Evolutionary conservation across 2,329 filamentous ascomycete genomes (phyloP).

Genomic region (Trichophyton verrucosum): DNA sequence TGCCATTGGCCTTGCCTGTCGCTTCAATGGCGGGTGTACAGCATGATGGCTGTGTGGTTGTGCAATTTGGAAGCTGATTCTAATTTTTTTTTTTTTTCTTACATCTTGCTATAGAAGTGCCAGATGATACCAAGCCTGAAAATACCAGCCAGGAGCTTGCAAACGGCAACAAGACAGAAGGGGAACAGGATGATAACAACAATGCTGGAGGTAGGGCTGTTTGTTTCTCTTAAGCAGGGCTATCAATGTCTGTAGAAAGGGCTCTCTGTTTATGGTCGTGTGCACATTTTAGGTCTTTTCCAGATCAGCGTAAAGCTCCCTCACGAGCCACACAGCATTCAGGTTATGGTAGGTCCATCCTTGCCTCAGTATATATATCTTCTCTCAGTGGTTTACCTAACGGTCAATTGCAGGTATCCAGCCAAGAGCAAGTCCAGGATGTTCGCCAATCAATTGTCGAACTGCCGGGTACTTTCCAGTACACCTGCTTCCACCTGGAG

Average conservation of each 20-base stretch:
- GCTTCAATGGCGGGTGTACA: background rate
- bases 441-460: constrained; percentile 94
- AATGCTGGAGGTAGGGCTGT: constrained; percentile 12
- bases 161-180: constrained; percentile 26
- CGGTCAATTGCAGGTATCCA: constrained; percentile 52
- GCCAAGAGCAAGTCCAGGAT: constrained; percentile 93
- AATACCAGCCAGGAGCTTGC: constrained; percentile 14
- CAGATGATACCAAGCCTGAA: constrained; percentile 6
- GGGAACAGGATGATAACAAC: constrained; percentile 24
- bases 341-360: constrained; percentile 61
- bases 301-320: constrained; percentile 71
- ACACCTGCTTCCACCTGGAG: constrained; percentile 97
- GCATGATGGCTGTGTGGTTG: background rate
- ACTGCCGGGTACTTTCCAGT: constrained; percentile 81
- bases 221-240: background rate
- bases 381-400: background rate
- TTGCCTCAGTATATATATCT: background rate
- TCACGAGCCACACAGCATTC: constrained; percentile 63
- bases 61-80: background rate
- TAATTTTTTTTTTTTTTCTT: background rate
- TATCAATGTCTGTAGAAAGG: background rate
- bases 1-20: constrained; percentile 2
- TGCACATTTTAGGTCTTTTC: constrained; percentile 41
- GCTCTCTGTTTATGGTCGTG: background rate
- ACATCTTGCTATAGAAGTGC: constrained; percentile 7